Base-by-base conservation (phyloP, 2,329 filamentous ascomycete genomes). In the Xylariaceae sp. region DNA sequence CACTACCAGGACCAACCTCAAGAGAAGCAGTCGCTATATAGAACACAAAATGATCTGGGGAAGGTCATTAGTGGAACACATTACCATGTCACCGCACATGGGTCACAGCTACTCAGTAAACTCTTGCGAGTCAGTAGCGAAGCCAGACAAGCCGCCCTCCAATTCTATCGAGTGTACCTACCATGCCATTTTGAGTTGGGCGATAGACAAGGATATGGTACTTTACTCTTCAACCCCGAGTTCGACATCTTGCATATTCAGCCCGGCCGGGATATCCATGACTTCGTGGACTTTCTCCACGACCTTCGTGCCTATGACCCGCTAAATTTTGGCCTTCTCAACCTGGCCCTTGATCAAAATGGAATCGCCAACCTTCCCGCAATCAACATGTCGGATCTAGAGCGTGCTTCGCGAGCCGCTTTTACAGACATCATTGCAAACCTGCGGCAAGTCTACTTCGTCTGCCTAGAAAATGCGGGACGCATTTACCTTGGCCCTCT, bases 181-280 rank as follows among this genome's bases (percentile, higher is more conserved):
- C 44, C 44, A 5, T 49, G 44, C 6, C 16, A 12, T 28, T 34
- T 55, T 23, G 23, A 43, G 11, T 33, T 29, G 3, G n/a, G n/a
- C 23, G 26, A 43, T 3, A 36, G 16, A 5, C 17, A 40, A 29
- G 24, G 29, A 23, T 14, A 21, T 24, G 33, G 44, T 3, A 40
- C 12, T 19, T 26, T 58, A 6, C 39, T 14, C 17, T 34, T 60
- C 16, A 60, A 60, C 19, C 57, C 57, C 37, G 57, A 60, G 28
- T 49, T 23, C 26, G 57, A 60, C 24, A 50, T 60, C 33, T 19
- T 60, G 8, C 23, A 29, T 24, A 21, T 60, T 11, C 5, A 48
- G 4, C 29, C 16, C 3, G 26, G 29, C 7, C 4, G 12, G 5
- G 23, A 11, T 11, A n/a, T 17, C 23, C 23, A 19, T 21, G 3